These are phyloP conservation scores for Xylaria curta DNA, from an alignment of 495 filamentous ascomycete species.

Conservation along the genomic window DNA sequence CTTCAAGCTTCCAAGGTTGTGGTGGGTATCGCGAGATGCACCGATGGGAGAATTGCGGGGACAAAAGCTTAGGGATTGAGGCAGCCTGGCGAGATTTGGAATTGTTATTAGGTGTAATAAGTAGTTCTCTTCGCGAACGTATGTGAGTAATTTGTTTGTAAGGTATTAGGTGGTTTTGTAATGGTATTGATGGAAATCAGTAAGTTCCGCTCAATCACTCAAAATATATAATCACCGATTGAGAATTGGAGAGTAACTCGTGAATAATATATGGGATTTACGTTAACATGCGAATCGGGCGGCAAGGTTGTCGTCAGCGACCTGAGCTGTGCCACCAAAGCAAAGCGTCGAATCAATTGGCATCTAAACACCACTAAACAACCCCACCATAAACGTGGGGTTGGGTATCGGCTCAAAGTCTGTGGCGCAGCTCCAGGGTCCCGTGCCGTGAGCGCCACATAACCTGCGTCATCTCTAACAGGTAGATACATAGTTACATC, in stretches of 20 bases:
- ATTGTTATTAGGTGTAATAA: background rate
- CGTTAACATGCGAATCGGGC: slow-evolving; percentile 7
- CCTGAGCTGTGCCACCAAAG: background rate
- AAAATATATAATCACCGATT: background rate
- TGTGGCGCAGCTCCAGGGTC: slow-evolving; percentile 21
- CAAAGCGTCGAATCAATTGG: background rate
- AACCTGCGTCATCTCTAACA: slow-evolving; percentile 19
- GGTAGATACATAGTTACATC: slow-evolving; percentile 5
- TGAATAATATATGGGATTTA: slow-evolving; percentile 7
- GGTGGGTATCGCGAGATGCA: slow-evolving; percentile 27
- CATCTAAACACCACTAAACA: background rate
- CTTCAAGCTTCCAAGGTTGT: slow-evolving; percentile 16
- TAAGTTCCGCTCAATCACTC: background rate
- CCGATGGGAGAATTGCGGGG: slow-evolving; percentile 15
- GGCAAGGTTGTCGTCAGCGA: slow-evolving; percentile 26
- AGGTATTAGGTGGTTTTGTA: background rate
- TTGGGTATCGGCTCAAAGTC: background rate
- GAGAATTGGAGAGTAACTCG: background rate
- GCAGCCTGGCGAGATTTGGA: slow-evolving; percentile 10
- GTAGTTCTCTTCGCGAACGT: background rate
- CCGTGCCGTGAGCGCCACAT: slow-evolving; percentile 19
- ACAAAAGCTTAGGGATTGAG: slow-evolving; percentile 2
- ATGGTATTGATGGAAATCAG: background rate
- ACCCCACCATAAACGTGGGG: slow-evolving; percentile 18
- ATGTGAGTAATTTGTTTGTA: background rate